Base-by-base conservation (phyloP, 352 stramenopile species). In the Globisporangium nunn region DNA sequence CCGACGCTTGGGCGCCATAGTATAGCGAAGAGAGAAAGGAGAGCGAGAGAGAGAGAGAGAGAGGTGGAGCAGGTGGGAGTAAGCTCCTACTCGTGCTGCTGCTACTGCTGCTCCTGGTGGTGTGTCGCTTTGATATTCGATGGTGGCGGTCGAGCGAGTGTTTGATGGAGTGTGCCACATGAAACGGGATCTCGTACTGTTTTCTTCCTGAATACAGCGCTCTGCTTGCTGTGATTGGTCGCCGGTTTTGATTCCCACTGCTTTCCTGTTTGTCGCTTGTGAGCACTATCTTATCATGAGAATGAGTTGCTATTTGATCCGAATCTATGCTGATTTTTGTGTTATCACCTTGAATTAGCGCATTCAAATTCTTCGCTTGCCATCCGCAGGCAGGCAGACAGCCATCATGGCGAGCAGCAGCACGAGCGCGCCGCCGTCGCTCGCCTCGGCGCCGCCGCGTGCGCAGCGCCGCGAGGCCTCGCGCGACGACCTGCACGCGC, bases 1-100 rank as follows among this genome's bases (percentile, higher is more conserved):
- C 61, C 75, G 72, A 18, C 78, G 70, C 63, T 79, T 82, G 7
- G 63, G 59, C 29, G 64, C 76, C 78, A 87, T 87, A 41, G 6
- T 43, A 10, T 43, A 4, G 11, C 7, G 10, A 12, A 12, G 3
- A 4, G 3, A 12, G 11, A 12, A 12, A 5, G 37, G 37, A 40
- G 37, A 40, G 35, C 4, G 6, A 40, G 35, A 11, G 35, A 12
- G 11, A 15, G 35, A 6, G 35, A 40, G 35, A 40, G 35, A 11
- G 11, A 43, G 37, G 11, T 15, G 37, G 35, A 11, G 35, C 7
- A 6, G 35, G 35, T 40, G 35, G 35, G 35, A 0, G 3, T 6
- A 6, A 10, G 35, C 35, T 40, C 2, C 37, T 43, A 41, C 6
- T 11, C 6, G 37, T 17, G 37, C 37, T 43, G 11, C 11, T 43